A percentile compares a stretch with the other conserved stretches of the same genome.
Evolutionary conservation across 371 early-diverging fungal genomes (phyloP).

Genomic region (Apophysomyces trapeziformis): DNA sequence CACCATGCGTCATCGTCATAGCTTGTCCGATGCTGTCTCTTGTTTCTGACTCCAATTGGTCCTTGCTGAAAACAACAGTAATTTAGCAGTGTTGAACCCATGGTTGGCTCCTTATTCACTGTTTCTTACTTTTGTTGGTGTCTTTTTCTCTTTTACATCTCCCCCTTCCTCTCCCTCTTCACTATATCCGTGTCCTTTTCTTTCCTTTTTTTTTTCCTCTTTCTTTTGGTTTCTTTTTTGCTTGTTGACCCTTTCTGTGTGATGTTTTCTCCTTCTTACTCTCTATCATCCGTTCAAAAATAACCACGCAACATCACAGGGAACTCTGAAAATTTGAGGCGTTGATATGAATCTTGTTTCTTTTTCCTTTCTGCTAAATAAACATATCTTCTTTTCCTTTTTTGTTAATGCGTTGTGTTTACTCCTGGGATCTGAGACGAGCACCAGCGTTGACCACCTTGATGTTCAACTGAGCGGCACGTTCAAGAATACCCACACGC

Average conservation of each 20-base stretch:
- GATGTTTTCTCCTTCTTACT: background rate
- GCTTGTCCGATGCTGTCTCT: too few species aligned
- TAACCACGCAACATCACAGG: background rate
- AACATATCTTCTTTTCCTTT: slow-evolving; percentile 3
- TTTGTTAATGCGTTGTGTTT: slow-evolving; percentile 26
- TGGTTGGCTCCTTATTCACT: background rate
- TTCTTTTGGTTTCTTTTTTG: background rate
- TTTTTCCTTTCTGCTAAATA: slow-evolving; percentile 14
- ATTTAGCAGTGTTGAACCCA: too few species aligned
- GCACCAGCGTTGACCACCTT: slow-evolving; percentile 98
- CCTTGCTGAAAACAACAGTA: too few species aligned
- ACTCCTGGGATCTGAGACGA: slow-evolving; percentile 92
- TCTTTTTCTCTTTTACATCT: background rate
- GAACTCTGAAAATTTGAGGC: background rate
- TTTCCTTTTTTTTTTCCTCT: background rate
- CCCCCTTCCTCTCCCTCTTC: background rate
- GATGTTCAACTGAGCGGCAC: slow-evolving; percentile 97
- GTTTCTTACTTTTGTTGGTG: background rate
- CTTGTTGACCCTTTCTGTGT: slow-evolving; percentile 4
- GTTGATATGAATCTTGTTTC: slow-evolving; percentile 8
- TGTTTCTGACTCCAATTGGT: background rate
- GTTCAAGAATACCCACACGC: slow-evolving; percentile 95
- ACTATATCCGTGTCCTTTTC: background rate
- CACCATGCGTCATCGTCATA: background rate
- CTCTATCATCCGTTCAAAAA: slow-evolving; percentile 8